phyloP scores from a whole-genome alignment of 305 asterid genomes.

The Nicotiana rustica region DNA sequence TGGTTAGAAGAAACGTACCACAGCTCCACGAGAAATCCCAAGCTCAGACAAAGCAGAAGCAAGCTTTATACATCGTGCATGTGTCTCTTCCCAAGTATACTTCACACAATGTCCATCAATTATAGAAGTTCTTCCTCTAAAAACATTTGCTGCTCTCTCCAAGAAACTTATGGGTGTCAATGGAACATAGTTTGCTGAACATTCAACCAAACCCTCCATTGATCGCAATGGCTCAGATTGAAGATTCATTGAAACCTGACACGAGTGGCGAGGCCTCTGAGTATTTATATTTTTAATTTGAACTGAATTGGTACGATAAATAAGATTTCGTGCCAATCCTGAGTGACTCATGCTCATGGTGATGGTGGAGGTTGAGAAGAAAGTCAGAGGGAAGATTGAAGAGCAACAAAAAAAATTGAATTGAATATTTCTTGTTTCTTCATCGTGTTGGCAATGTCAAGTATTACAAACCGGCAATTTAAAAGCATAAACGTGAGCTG shows the following conservation, averaged over 20 bases:
- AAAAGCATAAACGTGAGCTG: conserved; percentile 1
- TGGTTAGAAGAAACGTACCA: conserved; percentile 49
- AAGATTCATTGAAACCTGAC: conserved; percentile 38
- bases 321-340: not conserved
- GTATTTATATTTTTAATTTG: not conserved
- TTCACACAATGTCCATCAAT: conserved; percentile 55
- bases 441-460: not conserved
- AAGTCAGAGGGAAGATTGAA: not conserved
- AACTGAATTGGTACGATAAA: not conserved
- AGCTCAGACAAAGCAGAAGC: conserved; percentile 69
- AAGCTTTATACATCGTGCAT: conserved; percentile 58
- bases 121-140: conserved; percentile 67
- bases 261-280: conserved; percentile 36
- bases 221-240: conserved; percentile 48
- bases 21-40: conserved; percentile 71
- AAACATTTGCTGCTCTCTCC: conserved; percentile 77
- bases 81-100: conserved; percentile 69
- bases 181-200: conserved; percentile 71
- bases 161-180: conserved; percentile 78
- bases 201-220: conserved; percentile 63
- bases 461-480: not conserved
- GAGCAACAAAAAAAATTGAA: not conserved
- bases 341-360: conserved; percentile 8
- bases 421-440: not conserved
- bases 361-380: not conserved